phyloP scores from a whole-genome alignment of 805 yeast genomes.

The Kodamaea neixiangensis region DNA sequence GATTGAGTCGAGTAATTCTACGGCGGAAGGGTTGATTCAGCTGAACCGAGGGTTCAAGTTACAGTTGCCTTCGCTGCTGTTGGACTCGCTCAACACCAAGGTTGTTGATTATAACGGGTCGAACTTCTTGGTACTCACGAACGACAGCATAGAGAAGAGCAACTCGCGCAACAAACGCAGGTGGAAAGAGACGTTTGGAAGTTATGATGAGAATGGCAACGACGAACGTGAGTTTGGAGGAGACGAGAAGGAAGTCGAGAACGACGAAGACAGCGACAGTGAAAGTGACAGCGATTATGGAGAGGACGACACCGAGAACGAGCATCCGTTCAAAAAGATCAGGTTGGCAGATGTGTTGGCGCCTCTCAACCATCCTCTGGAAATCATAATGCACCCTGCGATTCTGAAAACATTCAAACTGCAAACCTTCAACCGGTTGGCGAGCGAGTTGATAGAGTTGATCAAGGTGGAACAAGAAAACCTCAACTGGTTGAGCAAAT shows the following conservation, averaged over 20 bases:
- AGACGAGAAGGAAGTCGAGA: conserved; percentile 14
- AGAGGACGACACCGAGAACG: conserved; percentile 9
- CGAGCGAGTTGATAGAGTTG: conserved; percentile 70
- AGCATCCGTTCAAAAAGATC: conserved; percentile 31
- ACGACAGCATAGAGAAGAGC: conserved; percentile 32
- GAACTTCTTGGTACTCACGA: conserved; percentile 37
- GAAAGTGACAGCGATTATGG: conserved; percentile 15
- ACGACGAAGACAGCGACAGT: conserved; percentile 10
- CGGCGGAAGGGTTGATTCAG: conserved; percentile 13
- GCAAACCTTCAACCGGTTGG: conserved; percentile 52
- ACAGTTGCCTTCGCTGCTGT: conserved; percentile 15
- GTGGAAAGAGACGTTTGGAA: conserved; percentile 34
- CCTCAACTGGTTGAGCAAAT: conserved; percentile 66
- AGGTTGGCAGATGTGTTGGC: conserved; percentile 54
- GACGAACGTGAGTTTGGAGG: conserved; percentile 15
- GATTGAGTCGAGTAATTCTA: background rate
- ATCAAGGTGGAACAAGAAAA: conserved; percentile 81
- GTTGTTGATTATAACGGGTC: conserved; percentile 42
- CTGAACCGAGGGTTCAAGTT: conserved; percentile 37
- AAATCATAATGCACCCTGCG: conserved; percentile 70
- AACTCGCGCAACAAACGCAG: conserved; percentile 34
- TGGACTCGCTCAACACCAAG: conserved; percentile 29
- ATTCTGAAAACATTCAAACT: conserved; percentile 65
- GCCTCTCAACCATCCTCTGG: conserved; percentile 81
- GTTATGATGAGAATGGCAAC: background rate